Evolutionary conservation across 2,329 filamentous ascomycete species (phyloP).

Genomic region (Colletotrichum sp.): DNA sequence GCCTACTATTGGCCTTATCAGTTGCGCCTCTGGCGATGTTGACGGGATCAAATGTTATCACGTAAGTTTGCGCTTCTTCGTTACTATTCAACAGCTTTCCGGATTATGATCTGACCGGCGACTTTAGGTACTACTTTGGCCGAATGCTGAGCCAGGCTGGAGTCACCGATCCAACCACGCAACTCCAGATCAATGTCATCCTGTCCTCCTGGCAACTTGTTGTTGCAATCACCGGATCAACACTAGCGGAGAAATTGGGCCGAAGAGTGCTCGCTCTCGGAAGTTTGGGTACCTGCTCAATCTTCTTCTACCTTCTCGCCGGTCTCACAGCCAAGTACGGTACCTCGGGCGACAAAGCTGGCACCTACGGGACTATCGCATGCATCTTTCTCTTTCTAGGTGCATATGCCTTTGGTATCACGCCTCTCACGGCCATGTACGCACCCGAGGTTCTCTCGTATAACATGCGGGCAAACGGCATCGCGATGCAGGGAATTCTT

Average conservation of each 20-base stretch:
- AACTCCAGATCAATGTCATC: constrained; percentile 26
- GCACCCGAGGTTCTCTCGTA: constrained; percentile 19
- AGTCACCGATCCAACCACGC: constrained; percentile 1
- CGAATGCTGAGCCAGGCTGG: constrained; percentile 6
- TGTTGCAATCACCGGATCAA: constrained; percentile 11
- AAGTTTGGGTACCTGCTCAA: neutral
- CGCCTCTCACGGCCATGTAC: constrained; percentile 19
- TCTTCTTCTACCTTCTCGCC: neutral
- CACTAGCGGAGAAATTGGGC: constrained; percentile 4
- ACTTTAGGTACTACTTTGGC: constrained; percentile 1
- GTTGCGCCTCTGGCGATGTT: constrained; percentile 13
- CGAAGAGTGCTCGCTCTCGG: neutral
- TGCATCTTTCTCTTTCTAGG: constrained; percentile 14
- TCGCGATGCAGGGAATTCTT: constrained; percentile 16
- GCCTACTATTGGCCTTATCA: neutral
- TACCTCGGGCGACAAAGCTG: neutral
- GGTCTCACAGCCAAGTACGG: neutral
- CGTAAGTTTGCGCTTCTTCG: neutral
- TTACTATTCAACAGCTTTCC: rapidly evolving
- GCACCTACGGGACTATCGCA: constrained; percentile 22
- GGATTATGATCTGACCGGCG: neutral
- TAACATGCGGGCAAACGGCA: constrained; percentile 21
- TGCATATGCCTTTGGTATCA: constrained; percentile 13
- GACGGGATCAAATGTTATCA: constrained; percentile 16
- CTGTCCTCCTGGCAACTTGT: constrained; percentile 25